These are phyloP conservation scores for Quercus wislizeni DNA, from an alignment of 306 rosid species.

Conservation along the genomic window DNA sequence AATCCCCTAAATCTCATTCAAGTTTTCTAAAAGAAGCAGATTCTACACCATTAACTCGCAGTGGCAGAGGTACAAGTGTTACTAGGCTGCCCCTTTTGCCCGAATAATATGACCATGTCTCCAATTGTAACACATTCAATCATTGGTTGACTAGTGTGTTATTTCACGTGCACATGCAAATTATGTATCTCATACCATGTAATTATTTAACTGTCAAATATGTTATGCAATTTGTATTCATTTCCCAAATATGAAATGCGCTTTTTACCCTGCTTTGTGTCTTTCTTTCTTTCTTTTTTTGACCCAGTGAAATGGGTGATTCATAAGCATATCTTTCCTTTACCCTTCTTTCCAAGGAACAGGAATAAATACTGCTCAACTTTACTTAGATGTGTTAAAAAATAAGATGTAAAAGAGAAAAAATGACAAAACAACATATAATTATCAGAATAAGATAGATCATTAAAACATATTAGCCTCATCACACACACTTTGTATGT, in stretches of 20 bases:
- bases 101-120: conserved; percentile 33
- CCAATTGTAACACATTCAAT: conserved; percentile 36
- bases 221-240: not conserved
- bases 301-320: not conserved
- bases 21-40: conserved; percentile 33
- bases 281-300: not conserved
- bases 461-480: too few relatives aligned
- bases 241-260: not conserved
- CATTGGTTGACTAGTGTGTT: conserved; percentile 33
- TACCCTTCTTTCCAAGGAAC: not conserved
- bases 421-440: too few relatives aligned
- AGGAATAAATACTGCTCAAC: too few relatives aligned
- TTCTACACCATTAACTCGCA: conserved; percentile 33
- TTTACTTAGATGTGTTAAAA: too few relatives aligned
- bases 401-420: too few relatives aligned
- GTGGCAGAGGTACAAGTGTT: conserved; percentile 44
- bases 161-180: conserved; percentile 52
- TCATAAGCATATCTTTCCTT: not conserved
- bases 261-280: too few relatives aligned
- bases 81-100: conserved; percentile 80
- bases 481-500: too few relatives aligned
- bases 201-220: conserved; percentile 25
- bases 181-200: conserved; percentile 26
- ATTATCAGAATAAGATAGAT: too few relatives aligned
- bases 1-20: conserved; percentile 39